A percentile compares a stretch with the other conserved stretches of the same genome.
Conservation (phyloP, 768 basidiomycete species). For the Paxillus involutus region DNA sequence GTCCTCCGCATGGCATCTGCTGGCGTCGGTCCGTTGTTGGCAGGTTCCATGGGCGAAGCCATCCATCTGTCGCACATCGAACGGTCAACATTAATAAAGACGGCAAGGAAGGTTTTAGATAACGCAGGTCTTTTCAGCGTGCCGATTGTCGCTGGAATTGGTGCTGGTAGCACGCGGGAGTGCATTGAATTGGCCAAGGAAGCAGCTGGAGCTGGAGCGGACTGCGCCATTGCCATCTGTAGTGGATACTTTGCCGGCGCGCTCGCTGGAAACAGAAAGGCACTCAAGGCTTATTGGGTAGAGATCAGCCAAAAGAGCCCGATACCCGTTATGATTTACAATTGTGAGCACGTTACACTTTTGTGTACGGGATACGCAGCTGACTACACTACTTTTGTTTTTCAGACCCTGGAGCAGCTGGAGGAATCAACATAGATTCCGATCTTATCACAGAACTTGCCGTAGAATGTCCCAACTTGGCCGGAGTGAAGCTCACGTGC, state of each 20-base stretch:
- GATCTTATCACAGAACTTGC: conserved; percentile 84
- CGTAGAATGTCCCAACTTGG: conserved; percentile 69
- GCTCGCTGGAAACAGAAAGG: conserved; percentile 56
- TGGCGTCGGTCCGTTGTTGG: conserved; percentile 70
- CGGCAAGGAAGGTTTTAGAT: conserved; percentile 73
- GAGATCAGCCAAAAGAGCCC: conserved; percentile 80
- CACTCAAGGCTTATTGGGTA: conserved; percentile 76
- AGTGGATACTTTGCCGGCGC: conserved; percentile 87
- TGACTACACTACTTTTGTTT: conserved; percentile 1
- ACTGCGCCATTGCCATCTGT: conserved; percentile 81
- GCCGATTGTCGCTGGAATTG: conserved; percentile 82
- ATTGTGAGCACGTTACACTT: conserved; percentile 50
- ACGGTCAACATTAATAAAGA: conserved; percentile 60
- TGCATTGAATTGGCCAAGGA: conserved; percentile 73
- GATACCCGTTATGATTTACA: conserved; percentile 87
- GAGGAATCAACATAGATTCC: conserved; percentile 90
- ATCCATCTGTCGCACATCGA: conserved; percentile 70
- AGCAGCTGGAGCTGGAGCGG: conserved; percentile 84
- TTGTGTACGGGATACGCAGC: background rate
- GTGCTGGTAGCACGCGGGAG: conserved; percentile 80
- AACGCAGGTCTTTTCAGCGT: conserved; percentile 52
- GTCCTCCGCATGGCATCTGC: conserved; percentile 61
- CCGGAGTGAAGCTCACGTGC: conserved; percentile 88
- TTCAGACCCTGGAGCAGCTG: conserved; percentile 83
- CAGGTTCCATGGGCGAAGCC: conserved; percentile 87